Base-by-base conservation (phyloP, 148 eudicot genomes). In the Vaccinium macrocarpon region DNA sequence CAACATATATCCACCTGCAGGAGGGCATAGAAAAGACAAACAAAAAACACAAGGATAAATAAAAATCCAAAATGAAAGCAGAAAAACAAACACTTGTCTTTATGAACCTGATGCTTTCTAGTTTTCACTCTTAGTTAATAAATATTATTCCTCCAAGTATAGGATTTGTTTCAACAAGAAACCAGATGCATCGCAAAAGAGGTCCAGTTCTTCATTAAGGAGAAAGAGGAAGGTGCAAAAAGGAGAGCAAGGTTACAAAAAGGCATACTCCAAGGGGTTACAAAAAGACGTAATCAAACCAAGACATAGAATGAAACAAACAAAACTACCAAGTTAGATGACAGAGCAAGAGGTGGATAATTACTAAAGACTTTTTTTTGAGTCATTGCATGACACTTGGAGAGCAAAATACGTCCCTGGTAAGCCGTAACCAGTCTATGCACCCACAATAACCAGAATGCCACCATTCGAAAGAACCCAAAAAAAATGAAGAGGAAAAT, bases 1-100 rank as follows among this genome's bases (percentile, higher is more conserved):
- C 99, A 97, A 71, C 99, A 97, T 52, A 97, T 92, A 91, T 97
- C 99, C 87, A 97, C 99, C 99, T 97, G 92, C 84, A 87, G 81
- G 80, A 32, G 25, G 32, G 46, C 35, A 53, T 51, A 68, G 49
- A 42, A 38, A 35, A 25, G 32, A 53, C 27, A 0, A 55, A 25
- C 42, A 52, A 29, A 42, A n/a, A 84, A 83, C 29, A 11, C 1
- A 56, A 49, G 49, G 4, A 1, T 6, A 1, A 32, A 57, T 0
- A n/a, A 53, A 59, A 8, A 55, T 27, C 35, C 19, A 53, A 25
- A 32, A 52, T 52, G 81, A 38, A 50, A 12, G 74, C 42, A 70
- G 74, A 70, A 23, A 49, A n/a, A 50, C 79, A 21, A 9, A 23
- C 32, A 76, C 35, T 46, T 11, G 29, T 50, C 8, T 49, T 49